Conservation (phyloP, 2,329 filamentous ascomycete genomes). For the Chaetomium sp. region DNA sequence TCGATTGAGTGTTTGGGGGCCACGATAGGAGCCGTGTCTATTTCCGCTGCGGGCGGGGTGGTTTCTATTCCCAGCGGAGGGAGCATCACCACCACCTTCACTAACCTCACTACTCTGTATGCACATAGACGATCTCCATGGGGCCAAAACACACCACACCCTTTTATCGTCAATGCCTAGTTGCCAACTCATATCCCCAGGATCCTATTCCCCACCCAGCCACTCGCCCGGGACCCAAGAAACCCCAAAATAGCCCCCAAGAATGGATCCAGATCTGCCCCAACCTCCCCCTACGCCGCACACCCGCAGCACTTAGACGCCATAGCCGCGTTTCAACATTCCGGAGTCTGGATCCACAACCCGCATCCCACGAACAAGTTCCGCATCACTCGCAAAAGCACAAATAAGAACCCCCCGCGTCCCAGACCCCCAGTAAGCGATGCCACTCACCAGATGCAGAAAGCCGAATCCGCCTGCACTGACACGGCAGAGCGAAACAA, state of each 20-base stretch:
- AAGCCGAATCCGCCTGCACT: neutral
- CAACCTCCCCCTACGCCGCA: neutral
- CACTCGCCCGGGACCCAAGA: neutral
- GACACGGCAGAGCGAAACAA: conserved; percentile 9
- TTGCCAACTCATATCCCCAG: neutral
- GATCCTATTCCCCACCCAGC: neutral
- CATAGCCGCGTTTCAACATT: conserved; percentile 6
- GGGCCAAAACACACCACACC: neutral
- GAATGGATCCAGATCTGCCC: neutral
- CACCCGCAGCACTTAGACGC: conserved; percentile 1
- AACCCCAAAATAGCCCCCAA: neutral
- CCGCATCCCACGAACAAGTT: neutral
- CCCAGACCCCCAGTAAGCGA: neutral
- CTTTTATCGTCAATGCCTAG: neutral
- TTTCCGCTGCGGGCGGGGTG: neutral
- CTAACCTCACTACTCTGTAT: neutral
- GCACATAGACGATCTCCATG: neutral
- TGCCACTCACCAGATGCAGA: neutral
- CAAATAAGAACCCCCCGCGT: neutral
- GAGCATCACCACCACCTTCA: neutral
- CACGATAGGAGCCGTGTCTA: neutral
- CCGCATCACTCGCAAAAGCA: neutral
- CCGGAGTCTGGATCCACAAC: neutral
- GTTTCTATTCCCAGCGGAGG: neutral
- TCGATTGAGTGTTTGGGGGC: neutral